phyloP scores from a whole-genome alignment of 768 basidiomycete genomes.

The Lactifluus echinatus region DNA sequence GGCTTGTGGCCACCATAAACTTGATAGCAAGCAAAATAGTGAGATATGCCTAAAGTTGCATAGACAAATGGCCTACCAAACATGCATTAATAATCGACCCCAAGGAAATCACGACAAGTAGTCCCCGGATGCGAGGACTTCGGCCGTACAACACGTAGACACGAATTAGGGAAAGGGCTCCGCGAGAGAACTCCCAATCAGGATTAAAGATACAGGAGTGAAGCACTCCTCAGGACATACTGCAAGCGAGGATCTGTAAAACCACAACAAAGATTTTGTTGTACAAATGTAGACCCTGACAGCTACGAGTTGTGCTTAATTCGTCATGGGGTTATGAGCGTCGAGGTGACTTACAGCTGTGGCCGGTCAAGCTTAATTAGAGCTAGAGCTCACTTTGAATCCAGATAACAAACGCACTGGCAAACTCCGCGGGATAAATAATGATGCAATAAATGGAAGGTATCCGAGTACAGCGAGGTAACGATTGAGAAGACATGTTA shows the following conservation, averaged over 20 bases:
- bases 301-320: neutral
- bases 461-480: slow-evolving; percentile 38
- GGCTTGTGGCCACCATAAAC: neutral
- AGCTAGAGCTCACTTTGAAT: too few relatives aligned
- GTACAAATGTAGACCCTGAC: neutral
- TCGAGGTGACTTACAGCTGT: slow-evolving; percentile 4
- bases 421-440: slow-evolving; percentile 3
- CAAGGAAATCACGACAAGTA: neutral
- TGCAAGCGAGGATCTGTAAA: neutral
- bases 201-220: neutral
- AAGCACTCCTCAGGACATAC: neutral
- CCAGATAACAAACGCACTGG: neutral
- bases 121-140: neutral
- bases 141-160: slow-evolving; percentile 3
- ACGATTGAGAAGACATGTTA: slow-evolving; percentile 43
- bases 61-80: neutral
- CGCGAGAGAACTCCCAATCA: neutral
- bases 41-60: neutral
- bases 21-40: neutral
- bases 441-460: slow-evolving; percentile 22
- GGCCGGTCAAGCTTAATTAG: neutral
- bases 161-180: neutral
- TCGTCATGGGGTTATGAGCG: neutral
- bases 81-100: neutral
- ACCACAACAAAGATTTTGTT: neutral